Evolutionary conservation across 805 yeast species (phyloP).

Genomic region (Lachancea lanzarotensis): DNA sequence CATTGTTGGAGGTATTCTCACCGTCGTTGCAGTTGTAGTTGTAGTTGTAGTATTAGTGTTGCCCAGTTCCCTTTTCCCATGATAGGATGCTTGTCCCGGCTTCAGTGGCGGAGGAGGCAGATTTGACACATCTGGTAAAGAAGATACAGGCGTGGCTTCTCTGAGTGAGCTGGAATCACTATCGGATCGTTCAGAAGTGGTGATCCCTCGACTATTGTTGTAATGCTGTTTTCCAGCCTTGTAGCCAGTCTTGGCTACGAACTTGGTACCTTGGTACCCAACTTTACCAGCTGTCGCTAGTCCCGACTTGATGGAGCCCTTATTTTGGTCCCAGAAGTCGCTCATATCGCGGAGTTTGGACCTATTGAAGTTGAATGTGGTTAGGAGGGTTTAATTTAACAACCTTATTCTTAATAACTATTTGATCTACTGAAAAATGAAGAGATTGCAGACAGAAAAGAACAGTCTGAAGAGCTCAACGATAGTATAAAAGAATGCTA

Average conservation of each 20-base stretch:
- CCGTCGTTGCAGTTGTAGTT: background rate
- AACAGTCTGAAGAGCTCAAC: too few relatives aligned
- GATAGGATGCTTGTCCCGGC: constrained; percentile 34
- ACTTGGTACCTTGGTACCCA: constrained; percentile 36
- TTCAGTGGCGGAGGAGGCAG: constrained; percentile 38
- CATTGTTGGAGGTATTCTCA: background rate
- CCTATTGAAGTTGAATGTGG: background rate
- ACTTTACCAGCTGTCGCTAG: constrained; percentile 33
- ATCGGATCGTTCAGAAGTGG: background rate
- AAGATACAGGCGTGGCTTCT: constrained; percentile 8
- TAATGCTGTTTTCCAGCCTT: constrained; percentile 34
- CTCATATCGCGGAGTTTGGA: constrained; percentile 15
- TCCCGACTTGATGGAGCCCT: constrained; percentile 35
- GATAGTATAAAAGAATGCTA: too few relatives aligned
- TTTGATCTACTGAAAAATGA: too few relatives aligned
- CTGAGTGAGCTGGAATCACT: constrained; percentile 1
- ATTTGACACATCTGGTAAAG: constrained; percentile 13
- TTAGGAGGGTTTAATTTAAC: constrained; percentile 10
- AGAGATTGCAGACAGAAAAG: too few relatives aligned
- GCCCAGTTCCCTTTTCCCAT: constrained; percentile 8
- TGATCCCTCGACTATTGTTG: constrained; percentile 14
- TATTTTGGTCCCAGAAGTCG: constrained; percentile 39
- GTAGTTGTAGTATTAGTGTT: too few relatives aligned
- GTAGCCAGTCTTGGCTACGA: constrained; percentile 37
- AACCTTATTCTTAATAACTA: background rate